Evolutionary conservation across 2,329 filamentous ascomycete genomes (phyloP).

Genomic region (Neopestalotiopsis clavispora): DNA sequence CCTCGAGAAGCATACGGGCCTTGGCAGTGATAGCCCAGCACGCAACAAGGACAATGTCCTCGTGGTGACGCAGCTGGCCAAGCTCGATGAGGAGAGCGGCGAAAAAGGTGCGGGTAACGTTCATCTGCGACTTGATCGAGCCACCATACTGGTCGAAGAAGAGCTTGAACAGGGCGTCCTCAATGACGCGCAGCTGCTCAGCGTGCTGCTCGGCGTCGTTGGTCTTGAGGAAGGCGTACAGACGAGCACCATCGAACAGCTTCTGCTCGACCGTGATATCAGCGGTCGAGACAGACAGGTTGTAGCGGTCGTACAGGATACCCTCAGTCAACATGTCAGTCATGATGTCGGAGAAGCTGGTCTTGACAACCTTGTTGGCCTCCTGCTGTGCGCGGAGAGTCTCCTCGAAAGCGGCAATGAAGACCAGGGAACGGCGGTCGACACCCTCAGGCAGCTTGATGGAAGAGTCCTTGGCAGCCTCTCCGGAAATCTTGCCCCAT

Average conservation of each 20-base stretch:
- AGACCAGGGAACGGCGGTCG: neutral
- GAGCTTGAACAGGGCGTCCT: neutral
- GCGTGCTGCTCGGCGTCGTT: constrained; percentile 1
- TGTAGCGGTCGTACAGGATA: constrained; percentile 1
- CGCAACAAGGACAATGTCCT: neutral
- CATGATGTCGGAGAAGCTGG: neutral
- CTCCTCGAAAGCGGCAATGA: neutral
- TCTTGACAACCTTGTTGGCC: constrained; percentile 1
- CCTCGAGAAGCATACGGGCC: neutral
- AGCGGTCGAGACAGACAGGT: neutral
- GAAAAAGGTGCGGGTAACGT: neutral
- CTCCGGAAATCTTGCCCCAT: neutral
- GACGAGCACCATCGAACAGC: neutral
- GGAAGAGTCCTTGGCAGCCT: neutral
- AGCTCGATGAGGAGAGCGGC: neutral
- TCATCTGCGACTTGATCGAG: neutral
- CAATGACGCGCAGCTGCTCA: neutral
- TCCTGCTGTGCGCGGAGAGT: neutral
- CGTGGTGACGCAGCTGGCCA: neutral
- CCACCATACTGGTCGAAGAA: neutral
- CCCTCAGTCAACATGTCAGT: neutral
- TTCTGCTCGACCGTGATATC: neutral
- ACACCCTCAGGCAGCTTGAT: neutral
- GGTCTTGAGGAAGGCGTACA: neutral
- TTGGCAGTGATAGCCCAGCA: neutral